Evolutionary conservation across 1,284 basidiomycete species (phyloP).

Genomic region (Microbotryomycetes sp.): DNA sequence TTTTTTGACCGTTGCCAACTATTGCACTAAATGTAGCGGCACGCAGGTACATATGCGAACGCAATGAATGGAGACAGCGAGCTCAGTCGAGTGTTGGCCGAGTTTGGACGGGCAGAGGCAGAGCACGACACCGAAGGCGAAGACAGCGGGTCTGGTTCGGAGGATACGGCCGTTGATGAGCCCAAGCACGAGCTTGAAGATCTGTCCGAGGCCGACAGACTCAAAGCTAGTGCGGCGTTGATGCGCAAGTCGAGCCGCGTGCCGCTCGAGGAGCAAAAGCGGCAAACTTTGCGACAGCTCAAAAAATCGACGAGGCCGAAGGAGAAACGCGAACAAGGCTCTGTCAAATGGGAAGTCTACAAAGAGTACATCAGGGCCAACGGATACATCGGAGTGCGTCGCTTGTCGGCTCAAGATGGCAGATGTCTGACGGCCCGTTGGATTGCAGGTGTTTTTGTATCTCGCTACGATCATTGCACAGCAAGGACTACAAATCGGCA

Average conservation of each 20-base stretch:
- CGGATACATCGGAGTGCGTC: constrained; percentile 56
- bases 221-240: constrained; percentile 11
- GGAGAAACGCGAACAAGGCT: constrained; percentile 75
- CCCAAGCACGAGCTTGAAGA: constrained; percentile 34
- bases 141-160: constrained; percentile 45
- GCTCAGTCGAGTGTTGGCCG: constrained; percentile 65
- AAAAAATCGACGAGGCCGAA: constrained; percentile 49
- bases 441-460: constrained; percentile 50
- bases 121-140: constrained; percentile 5
- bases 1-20: background rate
- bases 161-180: constrained; percentile 38
- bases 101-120: constrained; percentile 49
- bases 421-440: background rate
- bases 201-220: constrained; percentile 33
- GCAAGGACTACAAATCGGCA: constrained; percentile 46
- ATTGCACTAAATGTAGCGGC: too few species aligned
- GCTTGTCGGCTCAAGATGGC: background rate
- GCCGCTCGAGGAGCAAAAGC: constrained; percentile 27
- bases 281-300: constrained; percentile 17
- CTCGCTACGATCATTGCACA: constrained; percentile 51
- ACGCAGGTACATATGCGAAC: constrained; percentile 25
- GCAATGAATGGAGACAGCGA: constrained; percentile 63
- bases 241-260: constrained; percentile 24
- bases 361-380: constrained; percentile 69
- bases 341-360: constrained; percentile 72